Evolutionary conservation across 768 basidiomycete species (phyloP), one percentile per base, ranked within the genome.

Genomic region (Daedalea quercina): DNA sequence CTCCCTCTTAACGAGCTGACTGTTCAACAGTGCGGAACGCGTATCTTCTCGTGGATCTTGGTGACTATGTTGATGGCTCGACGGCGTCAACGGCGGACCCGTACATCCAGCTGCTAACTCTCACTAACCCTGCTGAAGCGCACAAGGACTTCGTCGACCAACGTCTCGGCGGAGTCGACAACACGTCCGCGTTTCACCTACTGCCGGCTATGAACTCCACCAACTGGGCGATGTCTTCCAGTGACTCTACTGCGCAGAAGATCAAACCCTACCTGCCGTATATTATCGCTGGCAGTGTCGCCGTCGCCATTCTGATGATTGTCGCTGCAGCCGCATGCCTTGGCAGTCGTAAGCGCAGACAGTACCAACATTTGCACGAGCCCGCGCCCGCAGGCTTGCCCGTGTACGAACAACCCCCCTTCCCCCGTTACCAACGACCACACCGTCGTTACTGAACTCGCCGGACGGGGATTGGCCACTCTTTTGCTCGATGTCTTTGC

Each of bases 1-100:
- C 17, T 34, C 13, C 9, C 7, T 11, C 19, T 43, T 42, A 11
- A 20, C 22, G 19, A 2, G 9, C 23, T 11, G 17, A 23, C 55
- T 58, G 19, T 51, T 19, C n/a, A 12, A 17, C 51, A 72, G 70
- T 72, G 45, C 66, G 71, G 9, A 72, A 72, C 55, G 66, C 63
- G 35, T 72, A 72, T 57, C 57, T 67, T 35, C 63, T 69, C 19
- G 61, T 72, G 50, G 63, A 71, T 61, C 68, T 64, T 33, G 71
- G 71, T 37, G 66, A 72, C 57, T 67, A 64, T 42, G 61, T 66
- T 28, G 65, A 69, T 53, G 68, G 67, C 50, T 56, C 67, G 25
- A 47, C 61, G n/a, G 47, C 57, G 20, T 63, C 63, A 44, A 62
- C 57, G 42, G 63, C 61, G 45, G 60, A 61, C 46, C 70, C 70